Base-by-base conservation (phyloP, 1,139 yeast genomes). In the Saccharomyces hybrid region DNA sequence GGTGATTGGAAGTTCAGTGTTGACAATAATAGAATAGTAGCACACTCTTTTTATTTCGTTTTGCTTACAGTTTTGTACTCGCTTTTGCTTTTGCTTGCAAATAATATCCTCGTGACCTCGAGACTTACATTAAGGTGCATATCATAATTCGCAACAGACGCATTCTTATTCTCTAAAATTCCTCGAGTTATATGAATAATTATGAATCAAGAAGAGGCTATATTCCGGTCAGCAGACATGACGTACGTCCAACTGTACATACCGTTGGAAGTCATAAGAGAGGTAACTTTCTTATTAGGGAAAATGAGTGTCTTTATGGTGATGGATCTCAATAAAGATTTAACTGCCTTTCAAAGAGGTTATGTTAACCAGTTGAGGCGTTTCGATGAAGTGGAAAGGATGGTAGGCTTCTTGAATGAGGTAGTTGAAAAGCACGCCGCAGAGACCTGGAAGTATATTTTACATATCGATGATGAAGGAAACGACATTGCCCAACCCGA, bases 161-260 rank as follows among this genome's bases (percentile, higher is more conserved):
- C 25, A 11, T 38, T 11, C 20, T 38, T 5, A 9, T 16, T 38
- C 42, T 14, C 31, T 25, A 49, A 42, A 8, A 26, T 23, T 20
- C 51, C 54, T 34, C 52, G 55, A 26, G 48, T 52, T 9, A 46
- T 14, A 26, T 34, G 44, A n/a, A 49, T 53, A 47, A 42, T 25
- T 48, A 59, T 59, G 63, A 54, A 50, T 7, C 49, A 54, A 34
- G 65, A 64, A 51, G 69, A 64, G 54, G 64, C 68, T 25, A 63
- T 65, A 7, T 63, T 52, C 56, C 63, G 68, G 64, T 86, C 93
- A 52, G 93, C 93, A 80, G 87, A 83, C 63, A 86, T 86, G 93
- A 81, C 88, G 25, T 78, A 84, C 70, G 81, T 85, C 48, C 88
- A 86, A 67, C 71, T 86, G 63, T 86, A 84, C 65, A 82, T 86